Conservation (phyloP, 306 rosid species). For the Ochetophila trinervis region DNA sequence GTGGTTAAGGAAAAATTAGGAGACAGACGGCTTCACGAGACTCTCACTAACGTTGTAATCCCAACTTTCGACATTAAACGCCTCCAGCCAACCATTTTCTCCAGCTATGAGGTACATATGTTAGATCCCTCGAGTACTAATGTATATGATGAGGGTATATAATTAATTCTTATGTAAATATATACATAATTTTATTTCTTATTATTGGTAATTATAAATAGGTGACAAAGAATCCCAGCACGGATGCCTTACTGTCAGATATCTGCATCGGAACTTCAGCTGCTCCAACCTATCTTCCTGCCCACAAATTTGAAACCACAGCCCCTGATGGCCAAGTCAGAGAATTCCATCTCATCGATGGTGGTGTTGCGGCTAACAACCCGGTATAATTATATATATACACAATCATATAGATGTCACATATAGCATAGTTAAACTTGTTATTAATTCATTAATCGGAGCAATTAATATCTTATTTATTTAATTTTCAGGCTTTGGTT, state of each 20-base stretch:
- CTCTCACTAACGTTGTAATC: slow-evolving; percentile 28
- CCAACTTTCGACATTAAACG: slow-evolving; percentile 33
- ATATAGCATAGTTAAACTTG: too few species aligned
- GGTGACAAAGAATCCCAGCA: slow-evolving; percentile 14
- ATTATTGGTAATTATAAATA: too few species aligned
- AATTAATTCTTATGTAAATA: too few species aligned
- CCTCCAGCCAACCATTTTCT: slow-evolving; percentile 26
- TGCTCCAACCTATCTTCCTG: slow-evolving; percentile 35
- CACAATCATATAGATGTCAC: too few species aligned
- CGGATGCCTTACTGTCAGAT: slow-evolving; percentile 36
- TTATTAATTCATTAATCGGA: too few species aligned
- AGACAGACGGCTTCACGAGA: slow-evolving; percentile 10
- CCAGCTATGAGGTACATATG: slow-evolving; percentile 19
- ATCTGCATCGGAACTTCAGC: slow-evolving; percentile 40
- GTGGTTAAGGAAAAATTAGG: slow-evolving; percentile 22
- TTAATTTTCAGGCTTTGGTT: slow-evolving; percentile 20
- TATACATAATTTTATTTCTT: too few species aligned
- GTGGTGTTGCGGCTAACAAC: slow-evolving; percentile 41
- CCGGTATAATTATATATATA: slow-evolving; percentile 30
- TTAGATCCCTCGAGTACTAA: too few species aligned
- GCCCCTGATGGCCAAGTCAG: slow-evolving; percentile 5
- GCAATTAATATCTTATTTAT: too few species aligned
- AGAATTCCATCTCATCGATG: slow-evolving; percentile 40
- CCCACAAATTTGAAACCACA: slow-evolving; percentile 23
- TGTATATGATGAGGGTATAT: not conserved